Evolutionary conservation across 2,329 filamentous ascomycete species (phyloP).

Genomic region (Fusarium dimerum): DNA sequence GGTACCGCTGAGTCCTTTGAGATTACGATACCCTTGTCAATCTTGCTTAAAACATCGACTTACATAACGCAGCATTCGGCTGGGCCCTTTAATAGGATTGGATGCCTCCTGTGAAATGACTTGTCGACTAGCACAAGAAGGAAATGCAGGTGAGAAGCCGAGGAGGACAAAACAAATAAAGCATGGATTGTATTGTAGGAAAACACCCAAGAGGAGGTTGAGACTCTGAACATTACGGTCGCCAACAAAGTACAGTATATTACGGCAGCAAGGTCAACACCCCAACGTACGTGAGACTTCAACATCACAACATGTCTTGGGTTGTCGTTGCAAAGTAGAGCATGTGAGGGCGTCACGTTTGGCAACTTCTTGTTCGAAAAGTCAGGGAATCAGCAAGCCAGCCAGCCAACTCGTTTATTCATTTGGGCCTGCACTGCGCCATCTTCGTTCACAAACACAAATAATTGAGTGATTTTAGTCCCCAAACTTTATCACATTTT

Average conservation of each 20-base stretch:
- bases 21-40: slow-evolving; percentile 8
- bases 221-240: too few relatives aligned
- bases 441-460: background rate
- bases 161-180: too few relatives aligned
- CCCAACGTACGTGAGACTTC: background rate
- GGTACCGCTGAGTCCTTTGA: background rate
- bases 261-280: too few relatives aligned
- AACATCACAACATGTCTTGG: slow-evolving; percentile 1
- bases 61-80: slow-evolving; percentile 6
- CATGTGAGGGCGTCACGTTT: slow-evolving; percentile 10
- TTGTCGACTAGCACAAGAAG: background rate
- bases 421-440: slow-evolving; percentile 4
- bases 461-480: background rate
- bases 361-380: too few relatives aligned
- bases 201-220: too few relatives aligned
- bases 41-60: slow-evolving; percentile 18
- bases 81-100: slow-evolving; percentile 3
- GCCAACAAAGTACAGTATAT: too few relatives aligned
- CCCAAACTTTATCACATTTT: background rate
- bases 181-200: too few relatives aligned
- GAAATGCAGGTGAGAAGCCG: too few relatives aligned
- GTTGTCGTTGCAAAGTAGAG: slow-evolving; percentile 15
- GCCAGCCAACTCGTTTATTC: background rate
- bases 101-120: background rate
- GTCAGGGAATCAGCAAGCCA: too few relatives aligned